Percentiles rank a stretch among this genome's conserved stretches.
phyloP scores from a whole-genome alignment of 129 eudicot genomes.

The Tanacetum coccineum region DNA sequence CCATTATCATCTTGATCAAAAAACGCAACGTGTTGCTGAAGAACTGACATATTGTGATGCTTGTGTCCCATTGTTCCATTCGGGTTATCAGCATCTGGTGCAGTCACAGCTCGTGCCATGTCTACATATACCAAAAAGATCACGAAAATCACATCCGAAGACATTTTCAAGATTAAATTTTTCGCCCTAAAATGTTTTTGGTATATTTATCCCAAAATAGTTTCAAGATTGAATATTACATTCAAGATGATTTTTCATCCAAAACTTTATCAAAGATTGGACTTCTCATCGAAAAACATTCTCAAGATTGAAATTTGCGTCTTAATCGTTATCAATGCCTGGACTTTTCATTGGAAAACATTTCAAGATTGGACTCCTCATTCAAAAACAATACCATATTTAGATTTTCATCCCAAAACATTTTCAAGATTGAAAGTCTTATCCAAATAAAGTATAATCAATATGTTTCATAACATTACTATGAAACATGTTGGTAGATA shows the following conservation, averaged over 20 bases:
- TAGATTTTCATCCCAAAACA: neutral
- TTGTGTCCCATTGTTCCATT: slow-evolving; percentile 56
- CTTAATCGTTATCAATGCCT: neutral
- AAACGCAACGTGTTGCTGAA: slow-evolving; percentile 54
- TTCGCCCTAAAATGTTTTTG: neutral
- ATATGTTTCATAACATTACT: neutral
- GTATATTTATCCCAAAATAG: neutral
- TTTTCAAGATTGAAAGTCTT: neutral
- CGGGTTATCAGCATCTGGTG: slow-evolving; percentile 44
- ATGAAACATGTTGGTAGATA: neutral
- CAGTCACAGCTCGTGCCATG: slow-evolving; percentile 49
- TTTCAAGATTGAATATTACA: too few relatives aligned
- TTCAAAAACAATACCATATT: neutral
- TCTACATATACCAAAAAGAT: slow-evolving; percentile 20
- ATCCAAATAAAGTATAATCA: neutral
- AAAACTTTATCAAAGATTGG: neutral
- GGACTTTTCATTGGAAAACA: neutral
- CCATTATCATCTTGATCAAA: slow-evolving; percentile 54
- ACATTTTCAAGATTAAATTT: neutral
- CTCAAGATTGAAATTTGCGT: neutral
- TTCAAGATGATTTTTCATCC: neutral
- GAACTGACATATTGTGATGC: slow-evolving; percentile 47
- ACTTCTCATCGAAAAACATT: neutral
- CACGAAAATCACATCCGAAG: neutral
- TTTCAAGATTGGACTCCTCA: neutral